Conservation (phyloP, 306 rosid species). For the Rosa multiflora region DNA sequence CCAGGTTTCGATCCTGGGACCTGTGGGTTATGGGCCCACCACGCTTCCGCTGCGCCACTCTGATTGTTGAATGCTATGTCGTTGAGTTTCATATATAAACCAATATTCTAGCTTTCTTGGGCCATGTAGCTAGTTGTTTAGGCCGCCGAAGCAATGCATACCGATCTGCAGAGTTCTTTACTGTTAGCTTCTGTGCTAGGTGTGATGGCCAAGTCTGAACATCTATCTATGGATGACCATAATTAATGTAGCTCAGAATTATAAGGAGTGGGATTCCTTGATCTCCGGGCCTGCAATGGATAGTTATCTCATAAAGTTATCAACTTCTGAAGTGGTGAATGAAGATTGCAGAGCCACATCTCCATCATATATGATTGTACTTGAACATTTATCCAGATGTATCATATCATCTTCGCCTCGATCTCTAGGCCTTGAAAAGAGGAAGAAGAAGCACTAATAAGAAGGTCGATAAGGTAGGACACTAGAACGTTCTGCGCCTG, state of each 20-base stretch:
- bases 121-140: too few species aligned
- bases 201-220: neutral
- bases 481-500: neutral
- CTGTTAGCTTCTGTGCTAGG: neutral
- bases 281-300: neutral
- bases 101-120: too few species aligned
- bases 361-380: neutral
- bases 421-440: neutral
- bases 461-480: neutral
- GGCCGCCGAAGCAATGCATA: too few species aligned
- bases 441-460: neutral
- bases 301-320: neutral
- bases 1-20: slow-evolving; percentile 16
- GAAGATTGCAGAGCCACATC: neutral
- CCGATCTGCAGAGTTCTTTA: neutral
- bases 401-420: neutral
- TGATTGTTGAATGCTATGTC: neutral
- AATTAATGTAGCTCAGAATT: neutral
- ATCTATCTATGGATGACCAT: too few species aligned
- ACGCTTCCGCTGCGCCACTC: slow-evolving; percentile 17
- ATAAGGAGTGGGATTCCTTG: neutral
- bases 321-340: neutral
- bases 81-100: too few species aligned
- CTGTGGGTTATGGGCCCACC: slow-evolving; percentile 16
- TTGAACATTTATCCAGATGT: neutral